Percentiles rank a stretch among this genome's conserved stretches.
These are phyloP conservation scores for Gentiana macrophylla DNA, from an alignment of 257 asterid species.

Conservation along the genomic window DNA sequence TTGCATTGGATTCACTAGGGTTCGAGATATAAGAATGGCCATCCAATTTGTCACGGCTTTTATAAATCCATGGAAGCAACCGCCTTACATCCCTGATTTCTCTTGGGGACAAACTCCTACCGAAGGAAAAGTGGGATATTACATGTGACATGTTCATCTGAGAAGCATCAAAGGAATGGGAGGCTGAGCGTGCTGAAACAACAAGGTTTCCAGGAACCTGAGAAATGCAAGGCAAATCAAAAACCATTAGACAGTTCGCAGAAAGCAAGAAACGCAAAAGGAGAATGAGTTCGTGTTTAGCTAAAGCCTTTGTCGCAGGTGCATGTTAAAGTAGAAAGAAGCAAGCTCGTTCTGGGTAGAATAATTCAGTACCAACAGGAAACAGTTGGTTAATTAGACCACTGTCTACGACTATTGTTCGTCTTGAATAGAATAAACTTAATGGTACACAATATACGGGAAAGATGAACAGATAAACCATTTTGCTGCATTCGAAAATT, in stretches of 20 bases:
- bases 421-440: too few species aligned
- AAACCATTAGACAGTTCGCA: background rate
- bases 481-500: too few species aligned
- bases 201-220: slow-evolving; percentile 97
- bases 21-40: slow-evolving; percentile 70
- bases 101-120: slow-evolving; percentile 60
- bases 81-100: slow-evolving; percentile 63
- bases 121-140: slow-evolving; percentile 73
- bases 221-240: slow-evolving; percentile 13
- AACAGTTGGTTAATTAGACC: too few species aligned
- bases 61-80: slow-evolving; percentile 65
- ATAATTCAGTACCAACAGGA: too few species aligned
- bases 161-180: slow-evolving; percentile 92
- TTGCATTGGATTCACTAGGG: slow-evolving; percentile 71
- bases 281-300: too few species aligned
- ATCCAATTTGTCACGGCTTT: slow-evolving; percentile 68
- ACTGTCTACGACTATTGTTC: too few species aligned
- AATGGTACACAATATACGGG: too few species aligned
- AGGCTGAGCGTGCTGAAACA: slow-evolving; percentile 79
- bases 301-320: too few species aligned
- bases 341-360: too few species aligned
- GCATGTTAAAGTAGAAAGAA: too few species aligned
- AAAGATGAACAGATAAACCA: too few species aligned
- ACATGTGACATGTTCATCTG: slow-evolving; percentile 96
- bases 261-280: too few species aligned